Evolutionary conservation across 768 basidiomycete species (phyloP), one percentile per base, ranked within the genome.

Genomic region (Leccinum subgranulosum): DNA sequence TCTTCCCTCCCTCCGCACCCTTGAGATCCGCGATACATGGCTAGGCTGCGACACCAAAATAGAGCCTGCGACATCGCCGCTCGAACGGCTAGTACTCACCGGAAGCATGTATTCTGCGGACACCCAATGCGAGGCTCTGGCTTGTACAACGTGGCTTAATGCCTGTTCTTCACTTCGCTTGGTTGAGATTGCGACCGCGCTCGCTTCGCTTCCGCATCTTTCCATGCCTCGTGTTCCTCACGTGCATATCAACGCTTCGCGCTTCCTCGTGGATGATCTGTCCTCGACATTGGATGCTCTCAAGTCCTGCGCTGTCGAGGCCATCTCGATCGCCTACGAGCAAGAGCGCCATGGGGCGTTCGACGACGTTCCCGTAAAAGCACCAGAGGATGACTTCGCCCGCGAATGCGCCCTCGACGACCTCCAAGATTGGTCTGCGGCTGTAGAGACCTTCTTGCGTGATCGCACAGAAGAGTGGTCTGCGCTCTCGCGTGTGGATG

Each of bases 11-110:
- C 82, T 90, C 36, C 78, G 76, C 28, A 79, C 78, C 60, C 84
- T 90, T 61, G 77, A 78, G 45, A 82, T 90, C 64, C 80, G 79
- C 56, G 87, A 88, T 66, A 88, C 86, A 0, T 88, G 88, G 71
- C 79, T 90, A 55, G 87, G 86, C 15, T 68, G 70, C 31, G 70
- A 72, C 54, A 51, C 68, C 28, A 60, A 62, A 28, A 54, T 70
- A 48, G 65, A 62, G 3, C 36, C 60, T 10, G 17, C 56, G 0
- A 28, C 55, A 0, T 46, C 63, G 1, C 23, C 54, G 3, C 10
- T 72, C 6, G 52, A 73, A 11, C 63, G 50, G 11, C 59, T 72
- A 29, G 57, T 70, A 0, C 50, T 72, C 61, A 70, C 72, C 0
- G 71, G 71, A 2, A 70, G 70, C 65, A 72, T 72, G 71, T 68